Conservation (phyloP, 495 filamentous ascomycete species). For the Achaetomiella virescens region DNA sequence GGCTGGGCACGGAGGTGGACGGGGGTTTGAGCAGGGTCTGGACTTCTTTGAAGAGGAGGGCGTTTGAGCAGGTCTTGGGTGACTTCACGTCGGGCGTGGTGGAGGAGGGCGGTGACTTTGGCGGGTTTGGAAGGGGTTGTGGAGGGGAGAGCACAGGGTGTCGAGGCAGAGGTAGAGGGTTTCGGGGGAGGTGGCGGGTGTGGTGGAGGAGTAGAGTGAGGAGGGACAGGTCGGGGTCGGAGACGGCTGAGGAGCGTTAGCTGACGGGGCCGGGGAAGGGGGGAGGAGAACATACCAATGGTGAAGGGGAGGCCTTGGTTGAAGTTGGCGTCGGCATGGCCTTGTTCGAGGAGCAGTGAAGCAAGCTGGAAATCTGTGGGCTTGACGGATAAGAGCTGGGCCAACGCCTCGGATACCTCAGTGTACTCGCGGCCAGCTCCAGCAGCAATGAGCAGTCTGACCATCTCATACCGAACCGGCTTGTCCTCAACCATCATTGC, state of each 20-base stretch:
- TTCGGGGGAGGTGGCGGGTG: slow-evolving; percentile 30
- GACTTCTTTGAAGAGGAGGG: slow-evolving; percentile 38
- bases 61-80: slow-evolving; percentile 26
- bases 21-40: slow-evolving; percentile 29
- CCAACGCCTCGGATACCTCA: slow-evolving; percentile 33
- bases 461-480: slow-evolving; percentile 31
- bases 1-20: slow-evolving; percentile 16
- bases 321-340: slow-evolving; percentile 40
- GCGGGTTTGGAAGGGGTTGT: slow-evolving; percentile 30
- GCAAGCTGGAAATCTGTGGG: slow-evolving; percentile 35
- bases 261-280: background rate
- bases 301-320: slow-evolving; percentile 30
- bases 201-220: slow-evolving; percentile 39
- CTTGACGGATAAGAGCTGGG: slow-evolving; percentile 26
- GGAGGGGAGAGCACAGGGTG: slow-evolving; percentile 25
- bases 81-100: slow-evolving; percentile 32
- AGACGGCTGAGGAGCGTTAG: slow-evolving; percentile 24
- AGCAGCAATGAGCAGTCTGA: slow-evolving; percentile 33
- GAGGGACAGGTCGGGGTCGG: slow-evolving; percentile 31
- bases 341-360: slow-evolving; percentile 34
- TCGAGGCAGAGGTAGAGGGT: slow-evolving; percentile 32
- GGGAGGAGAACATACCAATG: slow-evolving; percentile 17
- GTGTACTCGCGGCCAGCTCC: slow-evolving; percentile 31
- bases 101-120: slow-evolving; percentile 35
- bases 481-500: slow-evolving; percentile 34